Base-by-base conservation (phyloP, 1,284 basidiomycete genomes). In the Pseudozyma sp. region DNA sequence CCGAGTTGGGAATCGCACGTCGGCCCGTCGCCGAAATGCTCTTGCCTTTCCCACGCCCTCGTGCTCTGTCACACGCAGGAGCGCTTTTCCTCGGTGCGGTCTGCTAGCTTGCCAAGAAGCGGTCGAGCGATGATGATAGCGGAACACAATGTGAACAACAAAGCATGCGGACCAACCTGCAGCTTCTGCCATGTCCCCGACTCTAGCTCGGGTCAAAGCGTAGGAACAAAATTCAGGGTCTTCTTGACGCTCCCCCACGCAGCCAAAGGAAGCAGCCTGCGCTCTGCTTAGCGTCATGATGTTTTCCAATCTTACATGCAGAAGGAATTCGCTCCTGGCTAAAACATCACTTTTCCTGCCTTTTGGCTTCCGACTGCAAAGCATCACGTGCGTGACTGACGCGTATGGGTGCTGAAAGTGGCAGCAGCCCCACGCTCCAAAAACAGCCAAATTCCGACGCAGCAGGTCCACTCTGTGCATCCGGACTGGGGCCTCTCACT, bases 321-420 rank as follows among this genome's bases (percentile, higher is more conserved):
- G 24, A 24, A 24, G 24, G 4, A 24, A 24, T 24, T 24, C 24
- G 24, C 2, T 24, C 24, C 24, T 24, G 24, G 24, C 24, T 24
- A 24, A 24, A 24, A 24, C 24, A 24, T 24, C 24, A 24, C 24
- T 24, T 24, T 24, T 24, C 13, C 40, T 42, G 40, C 40, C 40
- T 42, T 42, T 24, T 24, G 10, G 31, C 35, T 29, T n/a, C 40
- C 30, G 30, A 24, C 51, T 44, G 10, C 19, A 29, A 48, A 35
- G 19, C 58, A 61, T 61, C 58, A 61, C 52, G 58, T 61, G 58
- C 58, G 58, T 40, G 40, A 35, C n/a, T n/a, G 58, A 61, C 58
- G 58, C 58, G 58, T 49, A 43, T 53, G 39, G 17, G 31, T 44
- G 49, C 49, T 37, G 35, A 37, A 37, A 37, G 8, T 14, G 35